A percentile compares a stretch with the other conserved stretches of the same genome.
Evolutionary conservation across 768 basidiomycete species (phyloP).

Genomic region (Phlegmacium glaucopus): DNA sequence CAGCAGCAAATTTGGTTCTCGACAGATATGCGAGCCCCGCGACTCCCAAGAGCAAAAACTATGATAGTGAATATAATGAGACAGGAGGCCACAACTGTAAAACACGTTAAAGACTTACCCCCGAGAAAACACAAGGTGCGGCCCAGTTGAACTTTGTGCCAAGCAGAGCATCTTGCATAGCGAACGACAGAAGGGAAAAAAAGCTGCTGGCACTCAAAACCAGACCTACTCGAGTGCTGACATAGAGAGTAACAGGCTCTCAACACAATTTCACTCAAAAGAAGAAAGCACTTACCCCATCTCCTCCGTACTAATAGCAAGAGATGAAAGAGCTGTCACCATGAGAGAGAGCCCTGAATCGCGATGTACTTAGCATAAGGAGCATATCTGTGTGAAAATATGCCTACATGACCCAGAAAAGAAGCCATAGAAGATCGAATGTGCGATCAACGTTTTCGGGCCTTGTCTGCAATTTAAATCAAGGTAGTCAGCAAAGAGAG

Average conservation of each 20-base stretch:
- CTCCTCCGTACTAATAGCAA: slow-evolving; percentile 16
- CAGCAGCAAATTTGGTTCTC: slow-evolving; percentile 11
- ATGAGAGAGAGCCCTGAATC: slow-evolving; percentile 15
- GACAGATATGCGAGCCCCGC: slow-evolving; percentile 15
- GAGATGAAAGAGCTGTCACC: slow-evolving; percentile 15
- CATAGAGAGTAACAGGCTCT: not conserved
- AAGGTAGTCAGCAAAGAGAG: not conserved
- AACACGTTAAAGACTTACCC: slow-evolving; percentile 20
- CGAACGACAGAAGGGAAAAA: slow-evolving; percentile 28
- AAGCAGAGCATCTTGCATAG: slow-evolving; percentile 35
- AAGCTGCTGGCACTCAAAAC: slow-evolving; percentile 31
- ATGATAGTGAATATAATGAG: not conserved
- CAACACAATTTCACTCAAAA: not conserved
- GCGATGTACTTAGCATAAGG: slow-evolving; percentile 1
- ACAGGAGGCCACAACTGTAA: not conserved
- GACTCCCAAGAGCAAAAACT: slow-evolving; percentile 15
- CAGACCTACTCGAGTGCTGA: slow-evolving; percentile 35
- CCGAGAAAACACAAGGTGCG: slow-evolving; percentile 31
- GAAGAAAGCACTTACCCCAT: slow-evolving; percentile 6
- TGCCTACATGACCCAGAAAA: slow-evolving; percentile 44
- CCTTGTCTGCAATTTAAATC: slow-evolving; percentile 23
- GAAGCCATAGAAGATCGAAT: slow-evolving; percentile 45
- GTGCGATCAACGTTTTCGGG: slow-evolving; percentile 32
- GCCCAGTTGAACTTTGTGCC: slow-evolving; percentile 28
- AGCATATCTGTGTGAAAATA: not conserved